Conservation (phyloP, 2,329 filamentous ascomycete genomes). For the Penicillium capsulatum region DNA sequence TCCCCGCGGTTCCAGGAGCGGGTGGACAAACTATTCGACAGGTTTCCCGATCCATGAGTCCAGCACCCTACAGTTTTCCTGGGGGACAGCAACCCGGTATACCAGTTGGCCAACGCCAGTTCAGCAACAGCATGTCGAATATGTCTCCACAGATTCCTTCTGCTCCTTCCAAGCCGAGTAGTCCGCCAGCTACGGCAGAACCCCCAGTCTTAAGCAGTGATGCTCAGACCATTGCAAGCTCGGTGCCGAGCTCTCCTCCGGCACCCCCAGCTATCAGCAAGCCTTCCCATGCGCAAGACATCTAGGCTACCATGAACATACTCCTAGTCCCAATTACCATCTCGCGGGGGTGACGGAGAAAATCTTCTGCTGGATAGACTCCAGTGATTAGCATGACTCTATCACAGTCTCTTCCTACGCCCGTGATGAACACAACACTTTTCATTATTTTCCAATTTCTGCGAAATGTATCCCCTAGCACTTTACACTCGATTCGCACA, state of each 20-base stretch:
- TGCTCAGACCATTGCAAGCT: conserved; percentile 43
- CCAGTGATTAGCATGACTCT: conserved; percentile 15
- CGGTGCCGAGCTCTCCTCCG: conserved; percentile 32
- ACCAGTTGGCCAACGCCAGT: conserved; percentile 35
- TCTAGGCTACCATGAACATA: conserved; percentile 14
- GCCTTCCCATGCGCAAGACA: conserved; percentile 52
- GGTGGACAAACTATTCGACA: conserved; percentile 28
- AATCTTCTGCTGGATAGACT: conserved; percentile 18
- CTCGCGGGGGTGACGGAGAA: conserved; percentile 5
- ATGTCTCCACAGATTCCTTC: conserved; percentile 20
- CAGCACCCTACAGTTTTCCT: conserved; percentile 41
- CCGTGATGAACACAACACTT: conserved; percentile 25
- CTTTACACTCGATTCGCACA: too few species aligned
- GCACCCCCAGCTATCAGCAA: conserved; percentile 49
- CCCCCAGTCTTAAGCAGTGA: conserved; percentile 38
- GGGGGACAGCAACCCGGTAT: conserved; percentile 41
- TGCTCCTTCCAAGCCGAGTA: conserved; percentile 22
- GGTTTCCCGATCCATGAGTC: conserved; percentile 35
- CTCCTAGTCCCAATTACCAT: not conserved
- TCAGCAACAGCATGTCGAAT: conserved; percentile 45
- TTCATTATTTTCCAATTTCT: too few species aligned
- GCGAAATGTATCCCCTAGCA: too few species aligned
- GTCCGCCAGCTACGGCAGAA: conserved; percentile 25
- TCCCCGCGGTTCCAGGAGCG: conserved; percentile 35
- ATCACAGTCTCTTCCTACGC: conserved; percentile 9